Base-by-base conservation (phyloP, 768 basidiomycete species). In the Fomitopsis pulvina region DNA sequence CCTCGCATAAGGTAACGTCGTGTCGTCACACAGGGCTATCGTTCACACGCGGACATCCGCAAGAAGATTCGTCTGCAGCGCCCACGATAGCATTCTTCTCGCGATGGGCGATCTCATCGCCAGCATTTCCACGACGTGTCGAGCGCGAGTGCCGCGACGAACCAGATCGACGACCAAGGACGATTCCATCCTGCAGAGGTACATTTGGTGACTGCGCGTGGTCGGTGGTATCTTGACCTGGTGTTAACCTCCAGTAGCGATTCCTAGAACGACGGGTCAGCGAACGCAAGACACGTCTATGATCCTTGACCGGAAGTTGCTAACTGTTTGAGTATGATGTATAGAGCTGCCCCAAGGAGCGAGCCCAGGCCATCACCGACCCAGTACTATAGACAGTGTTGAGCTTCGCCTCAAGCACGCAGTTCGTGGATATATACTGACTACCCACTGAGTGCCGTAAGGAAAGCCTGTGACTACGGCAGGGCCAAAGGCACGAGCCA, bases 401-500 rank as follows among this genome's bases (percentile, higher is more conserved):
- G 32, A 34, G 9, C 32, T 9, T 12, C 40, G 40, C 12, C 21
- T 41, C 40, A 41, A 10, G 12, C 40, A 41, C 12, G 20, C 21
- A 9, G 20, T 41, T 3, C 32, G 45, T 20, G 18, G 37, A 32
- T 2, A 14, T 1, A 26, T 29, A 68, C 78, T 28, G 64, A 83
- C 83, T 52, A 85, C 72, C 84, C 82, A 86, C 34, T 85, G 85
- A 4, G 68, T 51, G 20, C 62, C 53, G 41, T 66, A 58, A 12
- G 74, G 70, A 58, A 85, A 85, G 18, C 79, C 76, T n/a, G 77
- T 74, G 30, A 85, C 69, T 2, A 78, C 81, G 3, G 85, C 81
- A 1, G 85, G 84, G 2, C 84, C 85, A 61, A 85, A 85, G 0
- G 85, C 63, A 48, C 84, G 75, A 11, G 84, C 84, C 4, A 81